These are phyloP conservation scores for Chaetomium cochliodes DNA, from an alignment of 495 filamentous ascomycete species.

Conservation along the genomic window DNA sequence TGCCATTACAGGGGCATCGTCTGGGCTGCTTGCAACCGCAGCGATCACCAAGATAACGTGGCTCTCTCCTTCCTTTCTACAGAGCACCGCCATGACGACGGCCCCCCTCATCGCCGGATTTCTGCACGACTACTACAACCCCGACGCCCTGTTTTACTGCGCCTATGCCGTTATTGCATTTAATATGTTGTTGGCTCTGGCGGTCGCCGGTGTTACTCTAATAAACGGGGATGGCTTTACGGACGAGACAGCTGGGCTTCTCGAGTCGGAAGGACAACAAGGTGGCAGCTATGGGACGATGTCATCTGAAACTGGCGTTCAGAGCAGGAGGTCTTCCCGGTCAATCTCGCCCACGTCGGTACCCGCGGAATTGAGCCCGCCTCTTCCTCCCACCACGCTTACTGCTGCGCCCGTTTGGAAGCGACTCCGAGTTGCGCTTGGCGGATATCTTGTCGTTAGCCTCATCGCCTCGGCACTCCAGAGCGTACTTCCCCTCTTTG, in stretches of 20 bases:
- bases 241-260: neutral
- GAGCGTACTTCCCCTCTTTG: constrained; percentile 31
- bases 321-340: constrained; percentile 17
- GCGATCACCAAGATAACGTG: neutral
- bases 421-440: constrained; percentile 28
- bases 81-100: constrained; percentile 28
- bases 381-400: neutral
- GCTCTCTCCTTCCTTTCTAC: constrained; percentile 28
- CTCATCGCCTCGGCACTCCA: constrained; percentile 30
- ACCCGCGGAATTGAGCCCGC: constrained; percentile 1
- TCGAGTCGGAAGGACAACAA: constrained; percentile 2
- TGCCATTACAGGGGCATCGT: constrained; percentile 25
- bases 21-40: constrained; percentile 21
- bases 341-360: constrained; percentile 20
- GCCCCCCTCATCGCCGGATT: constrained; percentile 26
- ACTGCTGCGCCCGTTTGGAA: constrained; percentile 6
- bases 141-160: constrained; percentile 27
- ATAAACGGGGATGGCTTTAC: too few species aligned
- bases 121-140: constrained; percentile 22
- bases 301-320: neutral
- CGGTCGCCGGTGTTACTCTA: constrained; percentile 13
- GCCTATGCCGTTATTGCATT: constrained; percentile 29
- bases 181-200: constrained; percentile 20
- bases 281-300: constrained; percentile 29
- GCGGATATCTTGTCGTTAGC: constrained; percentile 30